A percentile compares a stretch with the other conserved stretches of the same genome.
These are phyloP conservation scores for Lentinula lateritia DNA, from an alignment of 768 basidiomycete species.

Conservation along the genomic window DNA sequence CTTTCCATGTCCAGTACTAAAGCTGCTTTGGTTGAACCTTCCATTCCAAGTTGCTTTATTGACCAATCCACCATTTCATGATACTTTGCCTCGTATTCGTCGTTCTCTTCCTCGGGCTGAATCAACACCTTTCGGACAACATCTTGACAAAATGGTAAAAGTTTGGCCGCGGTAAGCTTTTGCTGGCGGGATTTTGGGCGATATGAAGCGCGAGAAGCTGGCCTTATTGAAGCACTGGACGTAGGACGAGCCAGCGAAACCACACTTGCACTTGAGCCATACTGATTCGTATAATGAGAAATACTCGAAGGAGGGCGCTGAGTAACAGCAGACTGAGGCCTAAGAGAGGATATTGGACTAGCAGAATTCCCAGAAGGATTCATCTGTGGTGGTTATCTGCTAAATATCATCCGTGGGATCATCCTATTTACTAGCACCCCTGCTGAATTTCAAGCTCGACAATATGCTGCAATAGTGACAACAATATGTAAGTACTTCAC, in stretches of 20 bases:
- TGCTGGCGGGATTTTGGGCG: slow-evolving; percentile 48
- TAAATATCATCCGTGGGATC: no score
- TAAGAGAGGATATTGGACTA: background rate
- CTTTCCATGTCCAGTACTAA: slow-evolving; percentile 49
- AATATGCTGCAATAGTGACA: no score
- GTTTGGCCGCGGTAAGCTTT: slow-evolving; percentile 33
- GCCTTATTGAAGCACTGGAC: slow-evolving; percentile 30
- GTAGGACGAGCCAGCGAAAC: slow-evolving; percentile 16
- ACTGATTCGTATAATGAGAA: background rate
- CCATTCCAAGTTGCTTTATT: slow-evolving; percentile 49
- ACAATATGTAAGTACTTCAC: no score
- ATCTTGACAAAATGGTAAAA: slow-evolving; percentile 48
- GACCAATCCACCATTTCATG: slow-evolving; percentile 42
- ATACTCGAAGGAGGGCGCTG: background rate
- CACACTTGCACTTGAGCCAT: background rate
- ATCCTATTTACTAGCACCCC: no score
- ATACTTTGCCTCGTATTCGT: slow-evolving; percentile 35
- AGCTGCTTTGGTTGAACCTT: slow-evolving; percentile 45
- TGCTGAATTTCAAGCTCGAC: no score
- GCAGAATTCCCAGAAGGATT: background rate
- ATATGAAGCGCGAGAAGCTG: slow-evolving; percentile 36
- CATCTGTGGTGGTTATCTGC: background rate
- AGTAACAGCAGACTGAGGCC: background rate
- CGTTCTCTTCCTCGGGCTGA: slow-evolving; percentile 24
- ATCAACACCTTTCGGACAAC: slow-evolving; percentile 32